Evolutionary conservation across 306 rosid species (phyloP).

Genomic region (Astragalus membranaceus): DNA sequence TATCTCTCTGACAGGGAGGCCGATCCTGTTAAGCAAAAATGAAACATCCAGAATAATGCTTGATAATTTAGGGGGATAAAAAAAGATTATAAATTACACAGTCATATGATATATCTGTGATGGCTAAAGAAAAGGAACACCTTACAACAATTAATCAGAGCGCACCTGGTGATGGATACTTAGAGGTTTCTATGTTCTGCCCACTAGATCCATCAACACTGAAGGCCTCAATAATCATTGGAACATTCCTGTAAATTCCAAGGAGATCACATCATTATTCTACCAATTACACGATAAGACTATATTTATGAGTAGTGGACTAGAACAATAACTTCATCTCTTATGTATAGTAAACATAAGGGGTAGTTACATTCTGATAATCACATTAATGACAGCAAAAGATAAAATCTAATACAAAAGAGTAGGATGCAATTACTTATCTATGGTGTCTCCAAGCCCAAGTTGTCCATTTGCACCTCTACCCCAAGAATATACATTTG

Average conservation of each 20-base stretch:
- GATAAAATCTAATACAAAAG: too few relatives aligned
- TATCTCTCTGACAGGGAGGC: constrained; percentile 67
- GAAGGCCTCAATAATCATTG: constrained; percentile 61
- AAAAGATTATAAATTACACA: not conserved
- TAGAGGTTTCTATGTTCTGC: constrained; percentile 55
- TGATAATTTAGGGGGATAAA: not conserved
- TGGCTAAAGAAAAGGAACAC: not conserved
- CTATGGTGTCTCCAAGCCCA: constrained; percentile 75
- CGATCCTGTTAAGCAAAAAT: constrained; percentile 38
- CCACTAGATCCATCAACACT: constrained; percentile 66
- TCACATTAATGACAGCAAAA: too few relatives aligned
- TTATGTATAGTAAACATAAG: too few relatives aligned
- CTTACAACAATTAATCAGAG: not conserved
- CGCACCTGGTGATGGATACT: constrained; percentile 60
- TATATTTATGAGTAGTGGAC: too few relatives aligned
- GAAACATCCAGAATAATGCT: not conserved
- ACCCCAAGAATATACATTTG: constrained; percentile 91
- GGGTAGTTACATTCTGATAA: too few relatives aligned
- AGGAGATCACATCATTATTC: constrained; percentile 17
- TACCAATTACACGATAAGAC: not conserved
- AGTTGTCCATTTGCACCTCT: constrained; percentile 99
- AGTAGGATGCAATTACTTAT: constrained; percentile 41
- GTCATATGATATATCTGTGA: not conserved
- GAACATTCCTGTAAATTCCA: constrained; percentile 58
- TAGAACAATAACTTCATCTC: too few relatives aligned